These are phyloP conservation scores for Pholiota adiposa DNA, from an alignment of 1,284 basidiomycete species.

Conservation along the genomic window DNA sequence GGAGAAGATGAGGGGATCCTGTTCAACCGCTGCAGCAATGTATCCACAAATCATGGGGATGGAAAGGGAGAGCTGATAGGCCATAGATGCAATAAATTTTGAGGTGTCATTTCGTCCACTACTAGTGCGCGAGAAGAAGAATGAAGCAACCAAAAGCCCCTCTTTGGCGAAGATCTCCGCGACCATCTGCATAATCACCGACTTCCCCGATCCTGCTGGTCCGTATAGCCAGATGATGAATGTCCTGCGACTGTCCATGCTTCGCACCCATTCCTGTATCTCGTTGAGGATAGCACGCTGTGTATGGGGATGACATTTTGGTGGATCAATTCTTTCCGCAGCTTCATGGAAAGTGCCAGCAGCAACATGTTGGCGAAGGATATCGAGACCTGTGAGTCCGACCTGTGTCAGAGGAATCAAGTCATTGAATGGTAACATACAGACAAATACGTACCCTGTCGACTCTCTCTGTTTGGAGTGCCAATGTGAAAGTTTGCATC, in stretches of 20 bases:
- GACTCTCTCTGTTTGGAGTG: not conserved
- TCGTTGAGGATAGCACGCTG: not conserved
- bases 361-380: not conserved
- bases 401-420: no score
- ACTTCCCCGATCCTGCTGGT: constrained; percentile 4
- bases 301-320: not conserved
- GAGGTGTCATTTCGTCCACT: not conserved
- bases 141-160: not conserved
- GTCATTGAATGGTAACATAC: no score
- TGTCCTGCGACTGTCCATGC: not conserved
- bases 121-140: constrained; percentile 3
- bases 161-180: not conserved
- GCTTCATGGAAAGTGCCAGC: not conserved
- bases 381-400: not conserved
- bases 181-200: constrained; percentile 2
- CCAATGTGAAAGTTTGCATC: not conserved
- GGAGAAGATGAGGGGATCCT: not conserved
- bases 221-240: constrained; percentile 5
- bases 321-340: not conserved
- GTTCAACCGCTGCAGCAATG: not conserved
- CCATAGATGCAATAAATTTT: not conserved
- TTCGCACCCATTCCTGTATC: not conserved
- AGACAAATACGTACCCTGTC: not conserved
- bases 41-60: not conserved
- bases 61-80: not conserved